These are phyloP conservation scores for Oryza brachyantha DNA, from an alignment of 176 grass and related monocot species.

Conservation along the genomic window DNA sequence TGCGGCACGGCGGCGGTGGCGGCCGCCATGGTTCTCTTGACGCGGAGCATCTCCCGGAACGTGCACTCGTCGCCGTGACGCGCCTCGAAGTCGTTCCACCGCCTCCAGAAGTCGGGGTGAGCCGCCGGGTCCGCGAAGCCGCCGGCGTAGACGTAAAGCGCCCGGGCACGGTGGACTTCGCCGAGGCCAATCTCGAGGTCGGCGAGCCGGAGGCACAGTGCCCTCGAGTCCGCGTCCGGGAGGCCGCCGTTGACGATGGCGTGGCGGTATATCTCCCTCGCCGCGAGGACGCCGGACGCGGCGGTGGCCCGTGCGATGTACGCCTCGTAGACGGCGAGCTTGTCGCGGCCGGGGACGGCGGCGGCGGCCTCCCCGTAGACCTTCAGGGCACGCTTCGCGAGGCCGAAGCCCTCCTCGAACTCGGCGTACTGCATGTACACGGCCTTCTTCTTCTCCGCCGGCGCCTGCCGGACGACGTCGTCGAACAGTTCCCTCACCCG, in stretches of 20 bases:
- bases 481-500: slow-evolving; percentile 67
- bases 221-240: slow-evolving; percentile 43
- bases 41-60: slow-evolving; percentile 56
- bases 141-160: slow-evolving; percentile 38
- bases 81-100: slow-evolving; percentile 57
- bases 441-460: slow-evolving; percentile 45
- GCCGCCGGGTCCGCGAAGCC: slow-evolving; percentile 33
- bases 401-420: slow-evolving; percentile 72
- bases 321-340: slow-evolving; percentile 64
- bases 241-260: slow-evolving; percentile 50
- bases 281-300: slow-evolving; percentile 46
- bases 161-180: slow-evolving; percentile 44
- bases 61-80: slow-evolving; percentile 51
- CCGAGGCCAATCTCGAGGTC: slow-evolving; percentile 51
- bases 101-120: slow-evolving; percentile 42
- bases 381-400: slow-evolving; percentile 59
- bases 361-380: slow-evolving; percentile 58
- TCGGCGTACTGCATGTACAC: slow-evolving; percentile 60
- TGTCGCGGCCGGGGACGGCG: slow-evolving; percentile 43
- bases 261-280: slow-evolving; percentile 56
- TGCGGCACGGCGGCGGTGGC: not conserved
- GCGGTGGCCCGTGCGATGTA: slow-evolving; percentile 52
- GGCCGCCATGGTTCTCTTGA: slow-evolving; percentile 22
- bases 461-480: slow-evolving; percentile 48
- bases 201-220: slow-evolving; percentile 53